Base-by-base conservation (phyloP, 768 basidiomycete species). In the Lactarius deliciosus region DNA sequence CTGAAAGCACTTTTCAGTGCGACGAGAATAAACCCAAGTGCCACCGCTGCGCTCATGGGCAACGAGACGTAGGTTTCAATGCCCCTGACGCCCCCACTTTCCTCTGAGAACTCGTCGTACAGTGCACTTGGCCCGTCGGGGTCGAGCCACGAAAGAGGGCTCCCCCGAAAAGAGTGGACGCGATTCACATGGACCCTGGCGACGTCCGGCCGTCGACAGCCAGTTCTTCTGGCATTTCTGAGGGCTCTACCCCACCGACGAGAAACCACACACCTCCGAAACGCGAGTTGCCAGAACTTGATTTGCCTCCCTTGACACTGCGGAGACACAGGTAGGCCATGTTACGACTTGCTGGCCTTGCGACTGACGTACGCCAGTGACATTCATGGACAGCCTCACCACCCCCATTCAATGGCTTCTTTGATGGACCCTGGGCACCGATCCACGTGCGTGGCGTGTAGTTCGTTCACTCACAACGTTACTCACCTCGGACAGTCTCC, bases 11-110 rank as follows among this genome's bases (percentile, higher is more conserved):
- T 47, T 63, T 63, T 18, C 70, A 94, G 90, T 98, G 95, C 77
- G 95, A 96, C 75, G 95, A 98, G 78, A 84, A 84, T 15, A 92
- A 94, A 75, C 95, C 94, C 63, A 84, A 82, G 64, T 96, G 94
- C 79, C 86, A 87, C 81, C 86, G 93, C 41, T 96, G 94, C 72
- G 85, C 87, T 30, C 91, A 92, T 76, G 89, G 91, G 11, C 90
- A 93, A 72, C 83, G 92, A 76, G 90, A 93, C 72, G 92, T 91
- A 76, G 61, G 86, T 43, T 76, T 53, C 16, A 30, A 22, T 50
- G 57, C 36, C 32, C 53, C 10, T 53, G 59, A n/a, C 16, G 22
- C 45, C 16, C 25, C 30, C 66, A 54, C 40, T 41, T 30, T 53
- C 30, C 59, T 43, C 45, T 15, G 38, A 30, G 18, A 16, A 55